phyloP scores from a whole-genome alignment of 1,284 basidiomycete species.

The Ustilago loliicola region DNA sequence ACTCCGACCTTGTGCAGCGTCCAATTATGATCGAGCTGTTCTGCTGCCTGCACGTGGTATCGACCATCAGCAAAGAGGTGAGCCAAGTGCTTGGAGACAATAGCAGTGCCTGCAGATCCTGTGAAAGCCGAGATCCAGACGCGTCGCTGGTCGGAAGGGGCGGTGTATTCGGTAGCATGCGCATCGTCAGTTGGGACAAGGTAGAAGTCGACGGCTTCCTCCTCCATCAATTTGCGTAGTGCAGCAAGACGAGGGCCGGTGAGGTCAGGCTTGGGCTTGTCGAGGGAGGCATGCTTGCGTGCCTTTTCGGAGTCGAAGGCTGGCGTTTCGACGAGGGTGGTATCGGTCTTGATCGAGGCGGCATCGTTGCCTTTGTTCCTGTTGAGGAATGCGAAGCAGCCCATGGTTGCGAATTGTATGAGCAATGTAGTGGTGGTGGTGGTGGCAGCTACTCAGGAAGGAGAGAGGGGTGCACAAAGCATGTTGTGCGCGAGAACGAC shows the following conservation, averaged over 20 bases:
- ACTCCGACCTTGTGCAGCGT: conserved; percentile 78
- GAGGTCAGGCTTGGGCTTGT: conserved; percentile 27
- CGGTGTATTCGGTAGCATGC: conserved; percentile 89
- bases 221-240: conserved; percentile 58
- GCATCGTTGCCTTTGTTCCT: conserved; percentile 26
- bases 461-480: too few relatives aligned
- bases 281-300: conserved; percentile 10
- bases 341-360: conserved; percentile 39
- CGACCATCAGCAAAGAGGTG: conserved; percentile 85
- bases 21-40: conserved; percentile 85
- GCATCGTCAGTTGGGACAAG: conserved; percentile 86
- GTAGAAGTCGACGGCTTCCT: conserved; percentile 59
- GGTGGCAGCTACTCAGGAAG: not conserved
- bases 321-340: conserved; percentile 35
- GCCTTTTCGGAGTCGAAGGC: conserved; percentile 22
- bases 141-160: conserved; percentile 82
- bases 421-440: not conserved
- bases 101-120: conserved; percentile 85
- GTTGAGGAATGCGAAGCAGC: conserved; percentile 45
- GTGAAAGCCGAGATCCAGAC: conserved; percentile 88
- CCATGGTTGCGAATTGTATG: conserved; percentile 17
- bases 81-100: conserved; percentile 76
- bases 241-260: conserved; percentile 74
- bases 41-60: conserved; percentile 87
- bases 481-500: not conserved